A percentile compares a stretch with the other conserved stretches of the same genome.
phyloP scores from a whole-genome alignment of 2,329 filamentous ascomycete species.

The Monosporascus sp. region DNA sequence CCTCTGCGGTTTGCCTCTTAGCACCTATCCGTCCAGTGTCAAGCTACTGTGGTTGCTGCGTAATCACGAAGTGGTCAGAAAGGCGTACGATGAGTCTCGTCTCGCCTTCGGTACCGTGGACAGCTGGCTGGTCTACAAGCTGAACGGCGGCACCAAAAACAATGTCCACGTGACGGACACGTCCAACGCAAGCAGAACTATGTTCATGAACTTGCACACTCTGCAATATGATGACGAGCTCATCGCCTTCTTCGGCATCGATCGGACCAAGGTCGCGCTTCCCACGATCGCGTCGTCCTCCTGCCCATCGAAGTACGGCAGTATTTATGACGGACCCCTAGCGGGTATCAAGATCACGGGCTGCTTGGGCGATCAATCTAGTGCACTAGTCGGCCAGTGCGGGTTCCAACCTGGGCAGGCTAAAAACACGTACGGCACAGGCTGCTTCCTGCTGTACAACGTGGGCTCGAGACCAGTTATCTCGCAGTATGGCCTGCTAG shows the following conservation, averaged over 20 bases:
- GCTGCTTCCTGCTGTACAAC: constrained; percentile 86
- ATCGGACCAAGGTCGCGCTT: constrained; percentile 61
- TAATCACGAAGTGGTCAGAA: constrained; percentile 62
- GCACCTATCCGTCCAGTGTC: constrained; percentile 81
- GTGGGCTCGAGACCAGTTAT: constrained; percentile 81
- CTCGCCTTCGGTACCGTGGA: constrained; percentile 85
- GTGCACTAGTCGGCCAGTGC: constrained; percentile 79
- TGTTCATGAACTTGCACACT: constrained; percentile 88
- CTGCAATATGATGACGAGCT: constrained; percentile 74
- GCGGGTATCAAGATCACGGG: constrained; percentile 72
- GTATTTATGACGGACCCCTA: constrained; percentile 58
- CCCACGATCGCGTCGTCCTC: constrained; percentile 84
- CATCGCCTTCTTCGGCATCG: constrained; percentile 72
- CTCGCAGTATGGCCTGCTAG: constrained; percentile 74
- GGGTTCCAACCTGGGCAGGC: constrained; percentile 77
- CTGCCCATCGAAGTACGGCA: constrained; percentile 66
- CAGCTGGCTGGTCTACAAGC: constrained; percentile 78
- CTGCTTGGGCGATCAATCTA: constrained; percentile 81
- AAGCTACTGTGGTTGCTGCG: constrained; percentile 80
- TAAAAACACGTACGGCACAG: constrained; percentile 89
- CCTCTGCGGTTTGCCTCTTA: constrained; percentile 75
- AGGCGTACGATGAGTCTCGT: constrained; percentile 70
- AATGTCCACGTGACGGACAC: constrained; percentile 75
- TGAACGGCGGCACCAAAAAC: constrained; percentile 67
- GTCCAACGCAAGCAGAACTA: constrained; percentile 83